A percentile compares a stretch with the other conserved stretches of the same genome.
These are phyloP conservation scores for Candida germanica DNA, from an alignment of 805 yeast species.

Conservation along the genomic window DNA sequence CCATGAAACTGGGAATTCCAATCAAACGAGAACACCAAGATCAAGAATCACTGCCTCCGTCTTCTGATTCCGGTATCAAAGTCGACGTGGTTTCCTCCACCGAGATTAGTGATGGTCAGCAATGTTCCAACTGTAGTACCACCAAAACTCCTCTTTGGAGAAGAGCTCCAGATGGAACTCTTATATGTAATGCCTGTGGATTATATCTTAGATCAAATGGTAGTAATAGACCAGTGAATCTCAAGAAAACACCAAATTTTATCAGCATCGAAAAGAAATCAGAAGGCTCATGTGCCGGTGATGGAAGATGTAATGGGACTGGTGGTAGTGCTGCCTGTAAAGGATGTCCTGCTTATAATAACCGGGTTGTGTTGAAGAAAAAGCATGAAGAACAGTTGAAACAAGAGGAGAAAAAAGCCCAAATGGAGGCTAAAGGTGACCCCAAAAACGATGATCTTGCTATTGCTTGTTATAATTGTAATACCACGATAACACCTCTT, in stretches of 20 bases:
- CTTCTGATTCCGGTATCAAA: no score
- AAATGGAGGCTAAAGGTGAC: not conserved
- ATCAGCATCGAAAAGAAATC: slow-evolving; percentile 39
- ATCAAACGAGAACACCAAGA: no score
- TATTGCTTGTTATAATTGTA: slow-evolving; percentile 80
- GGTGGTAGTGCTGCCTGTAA: slow-evolving; percentile 79
- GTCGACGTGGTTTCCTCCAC: slow-evolving; percentile 6
- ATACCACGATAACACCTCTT: slow-evolving; percentile 79
- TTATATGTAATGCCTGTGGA: slow-evolving; percentile 61
- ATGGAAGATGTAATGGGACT: slow-evolving; percentile 82
- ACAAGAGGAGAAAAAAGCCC: not conserved
- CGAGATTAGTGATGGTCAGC: slow-evolving; percentile 31
- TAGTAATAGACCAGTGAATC: slow-evolving; percentile 61
- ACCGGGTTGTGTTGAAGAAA: slow-evolving; percentile 45
- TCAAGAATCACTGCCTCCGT: no score
- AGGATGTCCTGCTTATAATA: slow-evolving; percentile 82
- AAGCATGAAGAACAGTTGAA: slow-evolving; percentile 8
- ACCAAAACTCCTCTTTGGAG: slow-evolving; percentile 59
- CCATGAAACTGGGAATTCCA: no score
- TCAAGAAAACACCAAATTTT: slow-evolving; percentile 56
- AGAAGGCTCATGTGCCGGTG: slow-evolving; percentile 66
- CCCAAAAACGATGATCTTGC: slow-evolving; percentile 43
- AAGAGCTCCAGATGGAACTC: slow-evolving; percentile 53
- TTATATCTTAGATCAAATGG: slow-evolving; percentile 57
- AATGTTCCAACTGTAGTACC: slow-evolving; percentile 55